These are phyloP conservation scores for Trichoderma gracile DNA, from an alignment of 2,329 filamentous ascomycete genomes.

Conservation along the genomic window DNA sequence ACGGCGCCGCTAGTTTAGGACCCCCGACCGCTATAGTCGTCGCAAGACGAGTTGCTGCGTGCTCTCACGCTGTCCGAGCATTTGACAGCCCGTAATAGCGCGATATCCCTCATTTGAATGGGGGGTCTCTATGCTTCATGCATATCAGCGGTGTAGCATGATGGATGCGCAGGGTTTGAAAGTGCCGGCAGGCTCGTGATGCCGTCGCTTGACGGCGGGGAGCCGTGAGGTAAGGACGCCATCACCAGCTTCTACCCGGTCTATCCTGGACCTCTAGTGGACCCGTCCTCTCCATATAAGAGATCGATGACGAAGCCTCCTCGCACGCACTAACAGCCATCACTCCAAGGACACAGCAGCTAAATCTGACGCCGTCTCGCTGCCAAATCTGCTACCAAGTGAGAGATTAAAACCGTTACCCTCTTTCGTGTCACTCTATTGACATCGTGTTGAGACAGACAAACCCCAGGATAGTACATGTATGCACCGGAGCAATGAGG, in stretches of 20 bases:
- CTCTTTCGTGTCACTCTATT: neutral
- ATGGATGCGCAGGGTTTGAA: neutral
- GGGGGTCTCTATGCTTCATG: too few relatives aligned
- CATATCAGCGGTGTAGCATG: neutral
- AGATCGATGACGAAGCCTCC: neutral
- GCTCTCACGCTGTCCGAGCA: too few relatives aligned
- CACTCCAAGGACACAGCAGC: neutral
- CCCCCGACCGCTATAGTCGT: neutral
- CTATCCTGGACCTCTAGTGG: neutral
- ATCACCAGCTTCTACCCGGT: neutral
- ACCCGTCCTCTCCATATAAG: constrained; percentile 10
- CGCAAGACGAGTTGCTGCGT: neutral
- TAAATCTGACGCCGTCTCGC: constrained; percentile 2
- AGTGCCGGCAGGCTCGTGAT: constrained; percentile 14
- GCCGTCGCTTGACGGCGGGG: neutral
- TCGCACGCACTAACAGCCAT: neutral
- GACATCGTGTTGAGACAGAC: neutral
- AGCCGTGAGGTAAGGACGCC: constrained; percentile 6
- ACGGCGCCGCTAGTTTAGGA: neutral
- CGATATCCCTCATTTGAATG: too few relatives aligned
- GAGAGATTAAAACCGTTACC: constrained; percentile 12
- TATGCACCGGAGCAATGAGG: constrained; percentile 16
- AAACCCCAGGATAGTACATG: neutral
- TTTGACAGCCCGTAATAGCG: too few relatives aligned
- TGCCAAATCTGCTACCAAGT: constrained; percentile 22